Evolutionary conservation across 2,329 filamentous ascomycete species (phyloP), one percentile per base, ranked within the genome.

Genomic region (Trichoderma cornu-damae): DNA sequence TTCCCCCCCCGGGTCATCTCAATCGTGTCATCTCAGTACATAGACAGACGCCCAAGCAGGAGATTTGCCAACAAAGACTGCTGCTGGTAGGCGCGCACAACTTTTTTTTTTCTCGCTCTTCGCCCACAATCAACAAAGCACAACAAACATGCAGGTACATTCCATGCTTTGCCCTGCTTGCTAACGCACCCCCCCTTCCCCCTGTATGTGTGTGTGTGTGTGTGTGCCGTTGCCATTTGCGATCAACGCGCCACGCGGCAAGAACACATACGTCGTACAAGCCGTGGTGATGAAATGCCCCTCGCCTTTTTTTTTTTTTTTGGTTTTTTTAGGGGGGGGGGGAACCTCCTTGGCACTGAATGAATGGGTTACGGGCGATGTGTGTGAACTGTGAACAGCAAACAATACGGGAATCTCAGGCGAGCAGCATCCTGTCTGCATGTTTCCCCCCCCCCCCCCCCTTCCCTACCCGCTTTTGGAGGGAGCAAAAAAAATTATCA

Each of bases 301-400:
- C 42, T 55, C 52, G 52, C 52, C 52, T 55, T 24, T 55, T 53
- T 30, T n/a, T n/a, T n/a, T n/a, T n/a, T n/a, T n/a, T n/a, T n/a
- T n/a, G n/a, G n/a, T n/a, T n/a, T 35, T 38, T n/a, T n/a, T n/a
- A n/a, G n/a, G n/a, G n/a, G n/a, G n/a, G 48, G 40, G 40, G 22
- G 24, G 16, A 22, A n/a, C n/a, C n/a, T n/a, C 42, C 42, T 38
- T 37, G 52, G 42, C 30, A 38, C 42, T n/a, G n/a, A n/a, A n/a
- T n/a, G n/a, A n/a, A n/a, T n/a, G n/a, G n/a, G n/a, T n/a, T n/a
- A n/a, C n/a, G n/a, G n/a, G n/a, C 9, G 38, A 38, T 37, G 20
- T 16, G 51, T 32, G 24, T 49, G 44, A 24, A 28, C n/a, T 24
- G 34, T 22, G 34, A 28, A 57, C 16, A 49, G 43, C 53, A 57